Conservation (phyloP, 495 filamentous ascomycete genomes). For the Aspergillus ostianus region DNA sequence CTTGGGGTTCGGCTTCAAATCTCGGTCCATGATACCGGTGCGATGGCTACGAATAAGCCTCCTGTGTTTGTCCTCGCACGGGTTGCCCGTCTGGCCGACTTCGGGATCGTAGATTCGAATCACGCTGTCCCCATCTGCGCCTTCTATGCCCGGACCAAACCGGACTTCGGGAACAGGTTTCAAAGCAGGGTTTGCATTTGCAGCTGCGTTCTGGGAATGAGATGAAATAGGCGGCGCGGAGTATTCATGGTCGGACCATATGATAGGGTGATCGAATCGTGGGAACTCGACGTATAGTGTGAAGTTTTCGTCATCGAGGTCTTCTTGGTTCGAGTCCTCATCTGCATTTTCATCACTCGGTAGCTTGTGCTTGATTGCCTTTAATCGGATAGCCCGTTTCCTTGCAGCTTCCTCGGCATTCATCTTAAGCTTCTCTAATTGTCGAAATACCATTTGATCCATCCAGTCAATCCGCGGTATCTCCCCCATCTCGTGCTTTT, state of each 20-base stretch:
- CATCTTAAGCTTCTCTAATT: conserved; percentile 71
- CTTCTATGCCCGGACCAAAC: conserved; percentile 78
- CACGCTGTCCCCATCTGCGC: conserved; percentile 51
- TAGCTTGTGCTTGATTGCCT: conserved; percentile 29
- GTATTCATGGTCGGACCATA: conserved; percentile 94
- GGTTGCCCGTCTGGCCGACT: conserved; percentile 82
- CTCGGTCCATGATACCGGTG: conserved; percentile 88
- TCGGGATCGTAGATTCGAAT: conserved; percentile 93
- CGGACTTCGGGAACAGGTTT: conserved; percentile 81
- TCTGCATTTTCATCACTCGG: conserved; percentile 13
- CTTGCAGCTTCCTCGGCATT: conserved; percentile 49
- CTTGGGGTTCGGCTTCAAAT: conserved; percentile 95
- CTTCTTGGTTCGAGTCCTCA: conserved; percentile 43
- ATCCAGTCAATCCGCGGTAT: conserved; percentile 92
- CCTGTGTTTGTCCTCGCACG: conserved; percentile 92
- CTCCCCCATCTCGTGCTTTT: conserved; percentile 97
- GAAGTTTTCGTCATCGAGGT: conserved; percentile 58
- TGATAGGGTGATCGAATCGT: conserved; percentile 92
- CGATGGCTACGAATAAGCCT: conserved; percentile 87
- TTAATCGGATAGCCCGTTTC: conserved; percentile 34
- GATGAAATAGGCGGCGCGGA: conserved; percentile 75
- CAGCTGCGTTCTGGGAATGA: conserved; percentile 58
- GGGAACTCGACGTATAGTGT: conserved; percentile 87
- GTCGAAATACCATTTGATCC: conserved; percentile 87
- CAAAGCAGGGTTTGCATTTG: conserved; percentile 63